Conservation (phyloP, 106 monocot species). For the Triglochin maritima region DNA sequence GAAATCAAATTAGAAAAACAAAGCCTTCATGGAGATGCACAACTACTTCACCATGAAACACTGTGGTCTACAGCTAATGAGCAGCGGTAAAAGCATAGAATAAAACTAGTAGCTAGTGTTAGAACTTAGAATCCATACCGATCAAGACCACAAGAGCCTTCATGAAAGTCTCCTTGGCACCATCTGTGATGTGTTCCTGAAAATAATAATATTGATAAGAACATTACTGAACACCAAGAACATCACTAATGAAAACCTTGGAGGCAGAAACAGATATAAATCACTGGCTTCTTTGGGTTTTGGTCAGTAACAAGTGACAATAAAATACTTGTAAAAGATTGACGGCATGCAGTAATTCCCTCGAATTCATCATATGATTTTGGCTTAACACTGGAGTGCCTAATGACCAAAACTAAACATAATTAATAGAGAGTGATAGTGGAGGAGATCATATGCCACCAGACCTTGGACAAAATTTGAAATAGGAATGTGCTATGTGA, state of each 20-base stretch:
- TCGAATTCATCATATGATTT: too few relatives aligned
- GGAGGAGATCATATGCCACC: too few relatives aligned
- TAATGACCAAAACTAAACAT: too few relatives aligned
- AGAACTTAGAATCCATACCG: conserved; percentile 26
- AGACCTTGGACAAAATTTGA: too few relatives aligned
- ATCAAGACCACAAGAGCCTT: conserved; percentile 62
- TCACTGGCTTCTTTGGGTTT: too few relatives aligned
- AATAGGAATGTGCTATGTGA: too few relatives aligned
- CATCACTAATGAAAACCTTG: neutral
- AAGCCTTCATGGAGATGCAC: neutral
- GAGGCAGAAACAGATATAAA: neutral
- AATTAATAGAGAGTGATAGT: too few relatives aligned
- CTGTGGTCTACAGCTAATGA: neutral
- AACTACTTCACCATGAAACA: neutral
- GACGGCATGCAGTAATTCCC: too few relatives aligned
- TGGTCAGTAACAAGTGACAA: too few relatives aligned
- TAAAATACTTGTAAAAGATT: too few relatives aligned
- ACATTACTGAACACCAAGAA: neutral
- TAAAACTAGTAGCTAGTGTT: neutral
- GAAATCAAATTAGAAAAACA: conserved; percentile 8
- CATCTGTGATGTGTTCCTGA: conserved; percentile 24
- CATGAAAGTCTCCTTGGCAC: conserved; percentile 49
- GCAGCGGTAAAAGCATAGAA: neutral
- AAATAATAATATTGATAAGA: neutral
- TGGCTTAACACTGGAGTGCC: too few relatives aligned